Conservation (phyloP, 495 filamentous ascomycete species). For the Clavariopsis aquatica region DNA sequence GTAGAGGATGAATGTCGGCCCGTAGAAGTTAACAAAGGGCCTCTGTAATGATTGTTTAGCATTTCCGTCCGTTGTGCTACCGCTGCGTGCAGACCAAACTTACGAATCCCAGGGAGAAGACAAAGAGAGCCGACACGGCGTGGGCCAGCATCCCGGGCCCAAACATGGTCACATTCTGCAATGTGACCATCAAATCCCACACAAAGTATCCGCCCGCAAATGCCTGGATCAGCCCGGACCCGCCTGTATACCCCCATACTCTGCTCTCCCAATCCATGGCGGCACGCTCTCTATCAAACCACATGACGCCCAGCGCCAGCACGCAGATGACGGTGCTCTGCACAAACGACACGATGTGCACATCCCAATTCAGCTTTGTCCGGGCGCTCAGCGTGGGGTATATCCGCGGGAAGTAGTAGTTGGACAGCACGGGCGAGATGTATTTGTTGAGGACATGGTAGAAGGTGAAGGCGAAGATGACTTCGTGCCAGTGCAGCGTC, state of each 20-base stretch:
- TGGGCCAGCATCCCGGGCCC: conserved; percentile 88
- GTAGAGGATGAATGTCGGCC: conserved; percentile 89
- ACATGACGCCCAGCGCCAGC: conserved; percentile 82
- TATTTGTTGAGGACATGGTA: conserved; percentile 76
- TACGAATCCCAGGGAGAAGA: conserved; percentile 92
- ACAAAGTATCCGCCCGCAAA: conserved; percentile 93
- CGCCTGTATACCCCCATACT: conserved; percentile 88
- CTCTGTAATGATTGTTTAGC: conserved; percentile 7
- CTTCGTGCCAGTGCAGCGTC: conserved; percentile 84
- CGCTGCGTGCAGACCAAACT: conserved; percentile 64
- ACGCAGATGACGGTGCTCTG: conserved; percentile 79
- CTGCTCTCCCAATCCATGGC: conserved; percentile 71
- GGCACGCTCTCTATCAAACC: conserved; percentile 70
- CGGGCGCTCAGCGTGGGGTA: conserved; percentile 68
- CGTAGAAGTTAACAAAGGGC: conserved; percentile 93
- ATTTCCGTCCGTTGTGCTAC: conserved; percentile 42
- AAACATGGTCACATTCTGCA: conserved; percentile 73
- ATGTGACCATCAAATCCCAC: conserved; percentile 82
- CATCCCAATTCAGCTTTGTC: conserved; percentile 90
- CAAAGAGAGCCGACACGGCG: conserved; percentile 77
- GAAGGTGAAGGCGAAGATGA: conserved; percentile 68
- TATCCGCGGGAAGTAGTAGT: conserved; percentile 64
- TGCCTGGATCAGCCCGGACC: conserved; percentile 76
- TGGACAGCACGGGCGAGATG: conserved; percentile 74
- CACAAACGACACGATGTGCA: conserved; percentile 90